phyloP scores from a whole-genome alignment of 257 asterid species.

The Schizonepeta tenuifolia region DNA sequence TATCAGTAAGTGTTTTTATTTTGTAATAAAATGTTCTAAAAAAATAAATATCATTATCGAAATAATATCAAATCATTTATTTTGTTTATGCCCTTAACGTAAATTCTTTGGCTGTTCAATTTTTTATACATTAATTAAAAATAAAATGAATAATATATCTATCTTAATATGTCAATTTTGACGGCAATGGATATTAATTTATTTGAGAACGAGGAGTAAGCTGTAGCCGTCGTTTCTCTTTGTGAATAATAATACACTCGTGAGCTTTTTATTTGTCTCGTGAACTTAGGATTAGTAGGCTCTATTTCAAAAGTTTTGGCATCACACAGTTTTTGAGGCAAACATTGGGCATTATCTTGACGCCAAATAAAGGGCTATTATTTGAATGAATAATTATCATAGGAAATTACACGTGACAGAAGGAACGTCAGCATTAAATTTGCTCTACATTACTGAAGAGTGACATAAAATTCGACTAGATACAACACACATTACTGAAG shows the following conservation, averaged over 20 bases:
- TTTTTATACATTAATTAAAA: too few relatives aligned
- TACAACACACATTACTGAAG: too few relatives aligned
- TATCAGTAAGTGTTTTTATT: too few relatives aligned
- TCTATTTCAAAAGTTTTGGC: slow-evolving; percentile 23
- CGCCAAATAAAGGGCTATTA: background rate
- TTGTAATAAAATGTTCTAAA: too few relatives aligned
- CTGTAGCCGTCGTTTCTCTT: slow-evolving; percentile 41
- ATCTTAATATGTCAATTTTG: too few relatives aligned
- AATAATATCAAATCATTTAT: too few relatives aligned
- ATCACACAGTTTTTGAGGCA: slow-evolving; percentile 37
- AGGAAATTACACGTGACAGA: slow-evolving; percentile 6
- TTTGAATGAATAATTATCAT: background rate
- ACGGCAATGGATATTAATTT: too few relatives aligned
- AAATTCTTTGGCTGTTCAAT: too few relatives aligned
- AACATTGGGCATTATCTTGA: slow-evolving; percentile 29
- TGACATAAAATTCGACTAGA: background rate
- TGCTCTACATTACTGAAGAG: background rate
- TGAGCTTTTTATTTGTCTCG: slow-evolving; percentile 59
- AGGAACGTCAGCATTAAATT: slow-evolving; percentile 14
- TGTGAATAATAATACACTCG: slow-evolving; percentile 46
- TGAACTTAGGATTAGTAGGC: slow-evolving; percentile 47
- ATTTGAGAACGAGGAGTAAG: background rate
- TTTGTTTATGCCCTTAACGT: too few relatives aligned
- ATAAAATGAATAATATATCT: too few relatives aligned
- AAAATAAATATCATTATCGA: too few relatives aligned